Conservation (phyloP, 202 grass and related monocot genomes). For the Tripidium arundinaceum region DNA sequence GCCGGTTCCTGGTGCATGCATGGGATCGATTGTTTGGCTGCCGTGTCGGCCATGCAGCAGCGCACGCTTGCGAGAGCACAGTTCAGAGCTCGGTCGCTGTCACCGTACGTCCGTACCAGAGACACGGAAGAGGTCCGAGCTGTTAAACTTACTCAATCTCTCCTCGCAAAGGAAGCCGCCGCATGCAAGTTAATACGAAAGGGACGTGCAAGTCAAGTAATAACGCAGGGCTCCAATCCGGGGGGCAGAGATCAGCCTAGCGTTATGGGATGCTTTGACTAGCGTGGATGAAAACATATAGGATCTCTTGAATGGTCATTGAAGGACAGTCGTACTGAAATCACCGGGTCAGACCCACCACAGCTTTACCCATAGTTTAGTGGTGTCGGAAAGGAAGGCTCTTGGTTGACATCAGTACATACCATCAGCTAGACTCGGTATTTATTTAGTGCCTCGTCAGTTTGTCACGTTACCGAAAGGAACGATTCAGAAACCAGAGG, state of each 20-base stretch:
- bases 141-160: not conserved
- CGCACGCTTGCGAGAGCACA: not conserved
- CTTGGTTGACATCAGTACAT: no score
- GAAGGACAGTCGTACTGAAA: not conserved
- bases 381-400: no score
- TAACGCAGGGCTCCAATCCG: not conserved
- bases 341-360: no score
- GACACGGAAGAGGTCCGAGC: not conserved
- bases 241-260: not conserved
- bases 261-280: conserved; percentile 13
- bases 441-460: not conserved
- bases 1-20: no score
- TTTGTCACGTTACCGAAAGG: not conserved
- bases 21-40: not conserved
- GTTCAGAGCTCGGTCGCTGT: not conserved
- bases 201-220: conserved; percentile 15
- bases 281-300: not conserved
- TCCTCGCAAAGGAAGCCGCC: not conserved
- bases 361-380: no score
- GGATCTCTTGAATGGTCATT: conserved; percentile 16
- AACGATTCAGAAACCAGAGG: not conserved
- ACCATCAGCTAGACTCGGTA: no score
- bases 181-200: not conserved
- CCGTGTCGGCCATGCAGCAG: not conserved
- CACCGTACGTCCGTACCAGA: not conserved